A percentile compares a stretch with the other conserved stretches of the same genome.
These are phyloP conservation scores for Corymbia citriodora DNA, from an alignment of 441 rosid species.

Conservation along the genomic window DNA sequence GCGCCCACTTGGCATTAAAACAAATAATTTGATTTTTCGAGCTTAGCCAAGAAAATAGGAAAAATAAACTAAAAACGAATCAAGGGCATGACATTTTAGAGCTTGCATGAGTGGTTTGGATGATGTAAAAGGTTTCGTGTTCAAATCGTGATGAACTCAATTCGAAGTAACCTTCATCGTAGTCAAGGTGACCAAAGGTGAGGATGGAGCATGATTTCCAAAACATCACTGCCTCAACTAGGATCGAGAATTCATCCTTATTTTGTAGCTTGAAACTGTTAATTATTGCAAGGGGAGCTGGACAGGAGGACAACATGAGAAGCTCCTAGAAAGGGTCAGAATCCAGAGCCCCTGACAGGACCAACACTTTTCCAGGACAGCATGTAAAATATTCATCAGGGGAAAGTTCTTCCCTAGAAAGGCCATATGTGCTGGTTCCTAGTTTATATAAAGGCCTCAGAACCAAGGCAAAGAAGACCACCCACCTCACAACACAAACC, in stretches of 20 bases:
- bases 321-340: background rate
- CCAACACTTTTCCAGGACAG: background rate
- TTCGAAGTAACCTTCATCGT: background rate
- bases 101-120: too few species aligned
- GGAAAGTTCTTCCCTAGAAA: background rate
- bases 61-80: background rate
- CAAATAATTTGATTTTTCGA: background rate
- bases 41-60: background rate
- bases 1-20: background rate
- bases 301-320: background rate
- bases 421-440: background rate
- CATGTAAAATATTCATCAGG: background rate
- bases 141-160: background rate
- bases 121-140: rapidly evolving
- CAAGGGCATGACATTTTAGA: background rate
- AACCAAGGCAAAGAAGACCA: background rate
- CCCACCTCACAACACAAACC: background rate
- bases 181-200: background rate
- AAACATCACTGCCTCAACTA: background rate
- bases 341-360: background rate
- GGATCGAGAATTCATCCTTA: background rate
- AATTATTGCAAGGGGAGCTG: background rate
- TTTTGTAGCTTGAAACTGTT: background rate
- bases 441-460: background rate
- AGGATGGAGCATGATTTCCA: background rate